Evolutionary conservation across 2,329 filamentous ascomycete genomes (phyloP), one percentile per base, ranked within the genome.

Genomic region (Claviceps sp.): DNA sequence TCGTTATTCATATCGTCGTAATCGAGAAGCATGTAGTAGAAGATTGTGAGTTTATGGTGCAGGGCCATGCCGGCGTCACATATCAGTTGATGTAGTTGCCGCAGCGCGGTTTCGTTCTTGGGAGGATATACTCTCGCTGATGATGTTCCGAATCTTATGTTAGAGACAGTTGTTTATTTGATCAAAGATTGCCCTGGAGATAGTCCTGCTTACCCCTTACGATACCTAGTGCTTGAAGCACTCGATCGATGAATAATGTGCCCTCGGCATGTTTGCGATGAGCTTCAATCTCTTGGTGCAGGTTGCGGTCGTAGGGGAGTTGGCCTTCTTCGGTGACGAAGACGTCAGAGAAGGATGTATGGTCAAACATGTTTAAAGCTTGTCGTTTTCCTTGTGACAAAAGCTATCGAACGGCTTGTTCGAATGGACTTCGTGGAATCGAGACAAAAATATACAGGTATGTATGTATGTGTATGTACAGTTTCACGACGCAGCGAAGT

Each of bases 21-120:
- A 64, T 94, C 87, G 61, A 88, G 83, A 3, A 94, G 76, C 40
- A 94, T 72, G 65, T 94, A 95, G 72, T 87, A 94, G 56, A 94
- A 74, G 47, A 93, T 76, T 17, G 88, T 87, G 57, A 89, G 80
- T 65, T 90, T 90, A 69, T 90, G 83, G 65, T 90, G 85, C 50
- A 79, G 74, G 7, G 83, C 78, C 58, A 84, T 80, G 47, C 71
- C 71, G 50, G 71, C 79, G 26, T 80, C 75, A 64, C 82, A 77
- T 56, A 95, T 82, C 53, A 82, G 79, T 55, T 80, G 72, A 67
- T 90, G 83, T 5, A 94, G 75, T 40, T 79, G 77, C 58, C 80
- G 78, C 34, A 94, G 75, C 43, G 81, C 79, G 54, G 72, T 74
- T 53, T 85, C 82, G 50, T 78, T 79, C 61, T 80, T 82, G 0